These are phyloP conservation scores for Hortaea werneckii DNA, from an alignment of 2,329 filamentous ascomycete species.

Conservation along the genomic window DNA sequence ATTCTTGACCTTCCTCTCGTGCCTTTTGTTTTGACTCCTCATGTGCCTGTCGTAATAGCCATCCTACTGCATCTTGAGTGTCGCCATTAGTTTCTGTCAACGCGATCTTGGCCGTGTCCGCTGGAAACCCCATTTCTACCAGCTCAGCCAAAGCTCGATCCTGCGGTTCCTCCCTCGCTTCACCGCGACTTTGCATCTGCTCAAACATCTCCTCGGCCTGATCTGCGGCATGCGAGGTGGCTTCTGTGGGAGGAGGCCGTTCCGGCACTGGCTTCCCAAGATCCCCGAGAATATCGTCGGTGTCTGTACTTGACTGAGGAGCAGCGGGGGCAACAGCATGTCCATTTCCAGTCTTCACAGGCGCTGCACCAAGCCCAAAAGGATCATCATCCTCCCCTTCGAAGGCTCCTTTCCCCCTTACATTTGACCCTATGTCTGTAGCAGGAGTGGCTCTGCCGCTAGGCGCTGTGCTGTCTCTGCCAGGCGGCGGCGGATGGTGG, in stretches of 20 bases:
- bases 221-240: constrained; percentile 3
- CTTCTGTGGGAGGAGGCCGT: constrained; percentile 13
- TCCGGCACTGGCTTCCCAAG: constrained; percentile 50
- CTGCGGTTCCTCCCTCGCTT: constrained; percentile 36
- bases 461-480: constrained; percentile 13
- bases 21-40: constrained; percentile 66
- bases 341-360: constrained; percentile 11
- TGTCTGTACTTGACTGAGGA: constrained; percentile 21
- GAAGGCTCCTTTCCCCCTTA: not conserved
- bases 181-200: constrained; percentile 2
- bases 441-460: constrained; percentile 34
- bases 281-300: constrained; percentile 55
- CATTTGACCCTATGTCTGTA: not conserved
- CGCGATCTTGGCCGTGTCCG: constrained; percentile 71
- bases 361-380: constrained; percentile 57
- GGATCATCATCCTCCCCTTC: constrained; percentile 66
- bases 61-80: constrained; percentile 78
- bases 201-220: constrained; percentile 3
- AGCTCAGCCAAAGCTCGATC: constrained; percentile 79
- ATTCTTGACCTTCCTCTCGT: constrained; percentile 22
- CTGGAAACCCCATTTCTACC: constrained; percentile 87
- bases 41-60: constrained; percentile 85
- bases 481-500: constrained; percentile 42
- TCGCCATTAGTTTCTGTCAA: constrained; percentile 72
- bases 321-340: constrained; percentile 12